Base-by-base conservation (phyloP, 2,329 filamentous ascomycete species). In the Aspergillus pseudoglaucus region DNA sequence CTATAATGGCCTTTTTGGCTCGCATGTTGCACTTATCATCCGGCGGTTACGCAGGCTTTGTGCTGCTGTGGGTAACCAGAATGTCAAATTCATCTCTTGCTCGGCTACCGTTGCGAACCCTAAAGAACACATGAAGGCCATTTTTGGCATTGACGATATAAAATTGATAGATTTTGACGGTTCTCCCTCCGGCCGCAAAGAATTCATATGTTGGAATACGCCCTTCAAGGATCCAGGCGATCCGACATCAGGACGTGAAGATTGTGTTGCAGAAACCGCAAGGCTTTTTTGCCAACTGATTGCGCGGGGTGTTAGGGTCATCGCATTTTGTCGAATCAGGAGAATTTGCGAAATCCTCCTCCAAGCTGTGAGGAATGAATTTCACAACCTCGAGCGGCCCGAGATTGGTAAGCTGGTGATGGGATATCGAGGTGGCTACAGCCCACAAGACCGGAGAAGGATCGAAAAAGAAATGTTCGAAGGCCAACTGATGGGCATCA, bases 381-480 rank as follows among this genome's bases (percentile, higher is more conserved):
- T 97, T 5, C 77, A 81, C 32, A 75, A 75, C 2, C 73, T 95
- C 1, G 88, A 89, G 20, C 78, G 89, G 38, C 69, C 80, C 3
- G 90, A 95, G 59, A 85, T 88, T 33, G 81, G 82, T 59, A 80
- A 80, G 23, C 77, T 91, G 42, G 88, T 98, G 1, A 96, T 95
- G 90, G 89, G 88, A 0, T 98, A 98, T 62, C 83, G 93, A 52
- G 93, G 93, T 20, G 93, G 93, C 0, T 98, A 98, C 62, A 95
- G 90, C 3, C 83, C 91, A 2, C 87, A 94, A 64, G 93, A 98
- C 60, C 79, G 93, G 47, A 81, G 93, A 15, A 77, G 80, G 47
- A 96, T 98, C 50, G 93, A 98, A 66, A 82, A 79, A 22, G 90
- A 97, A 63, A 97, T 98, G 93, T 98, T 98, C 58, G 87, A 95